Conservation (phyloP, 495 filamentous ascomycete species). For the Neurospora sp. region DNA sequence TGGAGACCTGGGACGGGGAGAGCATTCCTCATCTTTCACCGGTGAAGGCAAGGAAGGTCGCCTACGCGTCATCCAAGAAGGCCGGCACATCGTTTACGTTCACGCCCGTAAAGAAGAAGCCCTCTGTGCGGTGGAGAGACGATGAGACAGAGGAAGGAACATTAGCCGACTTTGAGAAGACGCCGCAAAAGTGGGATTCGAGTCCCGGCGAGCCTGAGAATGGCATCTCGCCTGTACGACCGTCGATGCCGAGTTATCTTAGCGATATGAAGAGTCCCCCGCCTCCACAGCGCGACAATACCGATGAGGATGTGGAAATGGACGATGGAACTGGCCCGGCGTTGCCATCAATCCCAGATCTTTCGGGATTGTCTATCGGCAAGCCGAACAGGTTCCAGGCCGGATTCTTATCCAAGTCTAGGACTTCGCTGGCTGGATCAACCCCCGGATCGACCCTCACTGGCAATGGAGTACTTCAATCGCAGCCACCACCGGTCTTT, state of each 20-base stretch:
- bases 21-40: neutral
- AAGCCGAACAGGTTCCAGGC: slow-evolving; percentile 80
- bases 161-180: slow-evolving; percentile 81
- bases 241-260: slow-evolving; percentile 30
- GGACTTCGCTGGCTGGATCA: slow-evolving; percentile 7
- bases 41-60: neutral
- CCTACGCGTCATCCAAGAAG: neutral
- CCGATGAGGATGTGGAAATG: slow-evolving; percentile 33
- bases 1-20: neutral
- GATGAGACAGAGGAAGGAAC: slow-evolving; percentile 72
- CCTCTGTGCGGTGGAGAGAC: slow-evolving; percentile 85
- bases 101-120: slow-evolving; percentile 72
- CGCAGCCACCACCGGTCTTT: slow-evolving; percentile 41
- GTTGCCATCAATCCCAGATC: slow-evolving; percentile 38
- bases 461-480: slow-evolving; percentile 5
- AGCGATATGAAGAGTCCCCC: slow-evolving; percentile 7
- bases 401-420: slow-evolving; percentile 71
- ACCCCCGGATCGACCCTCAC: neutral
- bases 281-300: slow-evolving; percentile 7
- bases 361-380: slow-evolving; percentile 27
- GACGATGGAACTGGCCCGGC: slow-evolving; percentile 39
- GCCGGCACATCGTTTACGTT: slow-evolving; percentile 39
- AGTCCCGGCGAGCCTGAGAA: slow-evolving; percentile 34
- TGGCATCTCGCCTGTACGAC: slow-evolving; percentile 10
- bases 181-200: slow-evolving; percentile 56